A percentile compares a stretch with the other conserved stretches of the same genome.
These are phyloP conservation scores for Forsythia suspensa DNA, from an alignment of 257 asterid genomes.

Conservation along the genomic window DNA sequence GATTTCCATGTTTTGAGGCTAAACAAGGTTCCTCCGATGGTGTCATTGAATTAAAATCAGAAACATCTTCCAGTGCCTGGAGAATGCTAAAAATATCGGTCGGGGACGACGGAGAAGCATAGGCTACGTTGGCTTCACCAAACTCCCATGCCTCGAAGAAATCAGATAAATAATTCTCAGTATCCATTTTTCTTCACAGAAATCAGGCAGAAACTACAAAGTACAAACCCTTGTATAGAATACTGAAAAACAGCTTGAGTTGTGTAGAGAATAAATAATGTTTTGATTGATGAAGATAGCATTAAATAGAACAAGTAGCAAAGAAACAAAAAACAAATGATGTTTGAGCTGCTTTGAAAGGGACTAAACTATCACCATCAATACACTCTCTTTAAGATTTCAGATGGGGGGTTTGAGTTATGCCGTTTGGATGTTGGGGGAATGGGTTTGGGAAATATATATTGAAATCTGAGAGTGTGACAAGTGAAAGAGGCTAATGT, in stretches of 20 bases:
- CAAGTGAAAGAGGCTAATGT: background rate
- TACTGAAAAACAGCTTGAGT: background rate
- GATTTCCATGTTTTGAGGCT: conserved; percentile 2
- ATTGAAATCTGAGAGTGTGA: conserved; percentile 9
- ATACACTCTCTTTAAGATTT: conserved; percentile 6
- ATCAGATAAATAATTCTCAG: conserved; percentile 35
- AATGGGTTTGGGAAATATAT: too few relatives aligned
- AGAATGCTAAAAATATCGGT: conserved; percentile 72
- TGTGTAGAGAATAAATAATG: background rate
- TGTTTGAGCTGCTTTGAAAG: conserved; percentile 31
- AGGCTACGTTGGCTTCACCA: conserved; percentile 13
- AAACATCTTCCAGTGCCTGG: conserved; percentile 50
- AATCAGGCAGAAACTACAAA: background rate
- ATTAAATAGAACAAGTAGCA: background rate
- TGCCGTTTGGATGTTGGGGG: too few relatives aligned
- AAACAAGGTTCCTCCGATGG: background rate
- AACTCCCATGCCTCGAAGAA: conserved; percentile 45
- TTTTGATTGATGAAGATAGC: background rate
- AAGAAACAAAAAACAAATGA: background rate
- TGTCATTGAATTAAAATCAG: conserved; percentile 16
- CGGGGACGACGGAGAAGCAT: conserved; percentile 22
- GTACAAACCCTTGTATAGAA: background rate
- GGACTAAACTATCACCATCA: conserved; percentile 71
- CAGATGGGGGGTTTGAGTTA: too few relatives aligned
- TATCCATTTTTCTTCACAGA: conserved; percentile 41